phyloP scores from a whole-genome alignment of 768 basidiomycete species.

The Amanita fuliginea region DNA sequence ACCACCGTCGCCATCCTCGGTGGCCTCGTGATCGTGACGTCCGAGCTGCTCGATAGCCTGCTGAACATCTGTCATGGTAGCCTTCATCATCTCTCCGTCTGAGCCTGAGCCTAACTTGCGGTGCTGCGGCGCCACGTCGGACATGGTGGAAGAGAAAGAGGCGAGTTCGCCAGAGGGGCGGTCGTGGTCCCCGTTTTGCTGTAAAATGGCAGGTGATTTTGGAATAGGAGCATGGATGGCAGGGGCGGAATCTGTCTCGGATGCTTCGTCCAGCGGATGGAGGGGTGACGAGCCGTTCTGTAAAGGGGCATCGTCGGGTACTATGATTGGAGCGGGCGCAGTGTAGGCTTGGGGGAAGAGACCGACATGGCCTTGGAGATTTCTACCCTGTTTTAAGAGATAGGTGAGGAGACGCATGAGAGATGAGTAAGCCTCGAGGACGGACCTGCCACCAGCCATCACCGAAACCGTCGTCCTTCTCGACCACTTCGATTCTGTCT shows the following conservation, averaged over 20 bases:
- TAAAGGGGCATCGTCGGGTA: constrained; percentile 11
- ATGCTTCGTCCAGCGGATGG: constrained; percentile 37
- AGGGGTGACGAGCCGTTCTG: constrained; percentile 16
- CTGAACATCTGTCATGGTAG: constrained; percentile 85
- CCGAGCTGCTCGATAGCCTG: constrained; percentile 84
- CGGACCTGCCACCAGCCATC: constrained; percentile 90
- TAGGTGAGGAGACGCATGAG: not conserved
- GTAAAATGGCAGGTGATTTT: constrained; percentile 21
- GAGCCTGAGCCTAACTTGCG: constrained; percentile 13
- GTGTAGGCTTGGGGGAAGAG: constrained; percentile 91
- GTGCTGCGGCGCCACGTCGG: constrained; percentile 9
- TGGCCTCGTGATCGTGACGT: constrained; percentile 20
- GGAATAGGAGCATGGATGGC: constrained; percentile 25
- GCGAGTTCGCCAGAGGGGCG: not conserved
- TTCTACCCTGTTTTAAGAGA: constrained; percentile 46
- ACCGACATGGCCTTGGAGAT: constrained; percentile 70
- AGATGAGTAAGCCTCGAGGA: constrained; percentile 8
- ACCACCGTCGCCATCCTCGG: constrained; percentile 38
- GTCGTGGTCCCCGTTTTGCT: constrained; percentile 17
- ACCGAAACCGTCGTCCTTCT: constrained; percentile 85
- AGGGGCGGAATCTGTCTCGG: constrained; percentile 25
- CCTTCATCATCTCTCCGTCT: constrained; percentile 59
- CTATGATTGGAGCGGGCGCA: constrained; percentile 30
- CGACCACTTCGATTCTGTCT: constrained; percentile 80
- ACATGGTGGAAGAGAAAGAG: not conserved